These are phyloP conservation scores for Lactarius hengduanensis DNA, from an alignment of 768 basidiomycete genomes.

Conservation along the genomic window DNA sequence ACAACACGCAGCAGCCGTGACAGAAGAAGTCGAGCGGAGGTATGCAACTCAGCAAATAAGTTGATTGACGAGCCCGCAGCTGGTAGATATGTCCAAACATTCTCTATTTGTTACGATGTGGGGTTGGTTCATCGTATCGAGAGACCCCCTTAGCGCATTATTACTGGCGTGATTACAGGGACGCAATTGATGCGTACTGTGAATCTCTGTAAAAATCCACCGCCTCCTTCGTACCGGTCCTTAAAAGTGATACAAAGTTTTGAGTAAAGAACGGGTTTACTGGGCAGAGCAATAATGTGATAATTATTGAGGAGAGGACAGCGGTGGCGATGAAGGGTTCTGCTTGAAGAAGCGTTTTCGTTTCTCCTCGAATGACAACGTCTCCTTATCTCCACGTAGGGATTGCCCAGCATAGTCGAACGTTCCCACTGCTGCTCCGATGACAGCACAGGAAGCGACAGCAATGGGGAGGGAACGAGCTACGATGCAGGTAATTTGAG, in stretches of 20 bases:
- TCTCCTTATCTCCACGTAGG: conserved; percentile 46
- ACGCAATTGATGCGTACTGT: background rate
- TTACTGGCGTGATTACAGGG: background rate
- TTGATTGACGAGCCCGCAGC: background rate
- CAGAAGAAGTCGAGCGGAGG: conserved; percentile 23
- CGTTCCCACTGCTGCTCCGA: conserved; percentile 78
- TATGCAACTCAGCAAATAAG: background rate
- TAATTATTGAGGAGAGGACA: conserved; percentile 34
- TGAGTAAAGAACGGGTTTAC: background rate
- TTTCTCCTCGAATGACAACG: conserved; percentile 59
- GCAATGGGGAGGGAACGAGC: conserved; percentile 84
- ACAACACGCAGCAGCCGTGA: conserved; percentile 11
- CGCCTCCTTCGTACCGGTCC: background rate
- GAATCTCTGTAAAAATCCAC: background rate
- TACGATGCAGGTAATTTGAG: conserved; percentile 36
- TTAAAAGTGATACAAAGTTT: conserved; percentile 2
- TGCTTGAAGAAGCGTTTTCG: conserved; percentile 85
- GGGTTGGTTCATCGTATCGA: background rate
- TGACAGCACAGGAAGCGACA: conserved; percentile 69
- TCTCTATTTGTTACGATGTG: conserved; percentile 2
- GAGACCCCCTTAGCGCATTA: background rate
- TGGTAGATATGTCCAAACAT: background rate
- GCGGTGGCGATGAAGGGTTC: conserved; percentile 45
- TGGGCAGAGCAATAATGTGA: background rate
- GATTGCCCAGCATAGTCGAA: conserved; percentile 74